Evolutionary conservation across 345 rosid species (phyloP).

Genomic region (Balakata baccata): DNA sequence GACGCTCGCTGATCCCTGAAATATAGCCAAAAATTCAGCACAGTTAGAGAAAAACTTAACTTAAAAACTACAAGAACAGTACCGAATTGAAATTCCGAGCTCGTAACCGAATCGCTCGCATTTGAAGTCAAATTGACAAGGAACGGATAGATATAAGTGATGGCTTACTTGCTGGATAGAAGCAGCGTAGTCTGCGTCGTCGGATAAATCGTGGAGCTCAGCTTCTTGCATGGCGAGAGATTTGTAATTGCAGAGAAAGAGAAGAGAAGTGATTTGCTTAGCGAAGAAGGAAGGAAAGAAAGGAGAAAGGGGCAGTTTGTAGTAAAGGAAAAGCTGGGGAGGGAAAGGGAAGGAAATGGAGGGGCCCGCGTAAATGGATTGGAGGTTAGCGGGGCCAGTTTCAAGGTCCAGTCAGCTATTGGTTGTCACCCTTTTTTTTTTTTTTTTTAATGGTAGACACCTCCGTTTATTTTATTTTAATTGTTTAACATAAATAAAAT

Average conservation of each 20-base stretch:
- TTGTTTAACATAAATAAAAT: no score
- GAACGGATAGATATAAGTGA: not conserved
- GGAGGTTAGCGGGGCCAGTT: not conserved
- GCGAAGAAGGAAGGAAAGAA: conserved; percentile 23
- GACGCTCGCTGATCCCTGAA: conserved; percentile 64
- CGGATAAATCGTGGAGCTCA: conserved; percentile 84
- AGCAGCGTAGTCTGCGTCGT: conserved; percentile 97
- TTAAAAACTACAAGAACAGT: not conserved
- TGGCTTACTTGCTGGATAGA: conserved; percentile 69
- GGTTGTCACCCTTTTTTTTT: not conserved
- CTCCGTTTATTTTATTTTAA: no score
- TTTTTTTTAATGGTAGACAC: no score
- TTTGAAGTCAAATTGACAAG: not conserved
- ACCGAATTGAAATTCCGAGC: not conserved
- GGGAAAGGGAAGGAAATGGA: not conserved
- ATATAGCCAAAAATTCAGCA: not conserved
- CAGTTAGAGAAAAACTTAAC: not conserved
- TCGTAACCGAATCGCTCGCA: not conserved
- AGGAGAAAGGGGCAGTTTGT: not conserved
- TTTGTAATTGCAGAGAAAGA: conserved; percentile 1
- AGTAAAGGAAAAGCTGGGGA: not conserved
- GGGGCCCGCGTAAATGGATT: conserved; percentile 8
- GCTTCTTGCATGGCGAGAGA: conserved; percentile 56
- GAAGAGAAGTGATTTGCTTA: conserved; percentile 21
- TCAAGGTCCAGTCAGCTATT: not conserved